These are phyloP conservation scores for Penicillium longicatenatum DNA, from an alignment of 495 filamentous ascomycete genomes.

Conservation along the genomic window DNA sequence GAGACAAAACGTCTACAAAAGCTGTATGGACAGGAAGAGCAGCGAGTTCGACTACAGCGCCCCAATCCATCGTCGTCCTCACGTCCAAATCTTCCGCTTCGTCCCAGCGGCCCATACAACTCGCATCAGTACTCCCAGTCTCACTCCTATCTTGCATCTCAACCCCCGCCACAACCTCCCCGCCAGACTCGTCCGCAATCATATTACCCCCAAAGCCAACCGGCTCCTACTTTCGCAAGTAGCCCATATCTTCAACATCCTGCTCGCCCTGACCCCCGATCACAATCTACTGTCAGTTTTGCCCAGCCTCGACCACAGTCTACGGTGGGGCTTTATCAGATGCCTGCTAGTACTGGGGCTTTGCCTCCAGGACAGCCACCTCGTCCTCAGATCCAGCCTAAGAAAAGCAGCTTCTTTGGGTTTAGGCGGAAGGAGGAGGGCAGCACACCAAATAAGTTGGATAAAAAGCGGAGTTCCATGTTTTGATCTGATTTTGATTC, in stretches of 20 bases:
- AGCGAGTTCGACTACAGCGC: slow-evolving; percentile 34
- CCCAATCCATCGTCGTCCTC: slow-evolving; percentile 29
- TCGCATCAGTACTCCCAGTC: slow-evolving; percentile 17
- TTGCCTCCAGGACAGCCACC: slow-evolving; percentile 11
- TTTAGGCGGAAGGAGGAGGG: slow-evolving; percentile 37
- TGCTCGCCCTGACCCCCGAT: slow-evolving; percentile 20
- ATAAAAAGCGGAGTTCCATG: slow-evolving; percentile 56
- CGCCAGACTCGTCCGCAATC: slow-evolving; percentile 15
- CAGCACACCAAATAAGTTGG: slow-evolving; percentile 32
- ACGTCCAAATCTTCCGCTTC: slow-evolving; percentile 25
- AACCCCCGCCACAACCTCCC: slow-evolving; percentile 13
- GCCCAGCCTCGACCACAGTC: slow-evolving; percentile 22
- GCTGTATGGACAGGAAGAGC: slow-evolving; percentile 65
- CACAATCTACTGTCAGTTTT: slow-evolving; percentile 19
- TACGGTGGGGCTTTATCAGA: slow-evolving; percentile 20
- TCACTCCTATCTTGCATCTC: slow-evolving; percentile 11
- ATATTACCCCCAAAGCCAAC: slow-evolving; percentile 8
- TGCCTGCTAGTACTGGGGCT: slow-evolving; percentile 22
- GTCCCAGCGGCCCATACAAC: slow-evolving; percentile 20
- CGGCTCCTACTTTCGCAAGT: slow-evolving; percentile 16
- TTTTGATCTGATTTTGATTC: slow-evolving; percentile 38
- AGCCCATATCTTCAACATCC: slow-evolving; percentile 18
- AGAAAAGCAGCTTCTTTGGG: slow-evolving; percentile 55
- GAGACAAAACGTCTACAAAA: slow-evolving; percentile 82
- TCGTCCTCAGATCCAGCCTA: slow-evolving; percentile 32